Conservation (phyloP, 1,284 basidiomycete genomes). For the Trichosporon asahii region DNA sequence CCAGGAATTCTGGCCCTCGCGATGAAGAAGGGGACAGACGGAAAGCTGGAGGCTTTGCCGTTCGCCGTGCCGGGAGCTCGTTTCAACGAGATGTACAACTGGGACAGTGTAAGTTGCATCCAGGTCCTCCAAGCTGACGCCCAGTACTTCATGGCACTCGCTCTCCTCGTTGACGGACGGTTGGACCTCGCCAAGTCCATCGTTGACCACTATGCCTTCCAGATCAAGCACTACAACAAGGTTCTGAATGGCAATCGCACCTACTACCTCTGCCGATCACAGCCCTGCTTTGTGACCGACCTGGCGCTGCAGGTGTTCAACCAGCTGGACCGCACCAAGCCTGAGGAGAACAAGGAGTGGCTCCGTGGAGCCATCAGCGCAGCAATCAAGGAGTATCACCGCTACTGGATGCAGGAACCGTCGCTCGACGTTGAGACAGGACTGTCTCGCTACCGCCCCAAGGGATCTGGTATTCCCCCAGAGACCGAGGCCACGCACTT, state of each 20-base stretch:
- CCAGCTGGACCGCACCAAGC: conserved; percentile 80
- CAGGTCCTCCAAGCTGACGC: neutral
- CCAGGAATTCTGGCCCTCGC: conserved; percentile 92
- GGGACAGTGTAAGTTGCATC: conserved; percentile 43
- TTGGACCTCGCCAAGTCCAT: conserved; percentile 92
- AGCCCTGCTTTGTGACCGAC: conserved; percentile 97
- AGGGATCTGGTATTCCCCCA: conserved; percentile 92
- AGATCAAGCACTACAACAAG: conserved; percentile 96
- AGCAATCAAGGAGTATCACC: conserved; percentile 98
- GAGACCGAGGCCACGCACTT: conserved; percentile 98
- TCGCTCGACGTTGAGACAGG: conserved; percentile 90
- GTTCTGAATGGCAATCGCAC: conserved; percentile 53
- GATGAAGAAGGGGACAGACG: conserved; percentile 81
- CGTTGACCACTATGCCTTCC: conserved; percentile 98
- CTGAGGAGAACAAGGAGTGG: conserved; percentile 81
- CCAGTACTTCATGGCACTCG: conserved; percentile 58
- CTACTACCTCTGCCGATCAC: conserved; percentile 84
- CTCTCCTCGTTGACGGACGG: conserved; percentile 89
- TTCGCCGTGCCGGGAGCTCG: conserved; percentile 97
- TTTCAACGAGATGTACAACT: conserved; percentile 80
- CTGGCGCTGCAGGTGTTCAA: conserved; percentile 98
- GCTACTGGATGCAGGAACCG: conserved; percentile 90
- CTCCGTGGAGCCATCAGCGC: conserved; percentile 91
- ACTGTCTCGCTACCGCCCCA: conserved; percentile 87
- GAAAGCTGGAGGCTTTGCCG: conserved; percentile 82